Base-by-base conservation (phyloP, 2,329 filamentous ascomycete species). In the Periconia sp. region DNA sequence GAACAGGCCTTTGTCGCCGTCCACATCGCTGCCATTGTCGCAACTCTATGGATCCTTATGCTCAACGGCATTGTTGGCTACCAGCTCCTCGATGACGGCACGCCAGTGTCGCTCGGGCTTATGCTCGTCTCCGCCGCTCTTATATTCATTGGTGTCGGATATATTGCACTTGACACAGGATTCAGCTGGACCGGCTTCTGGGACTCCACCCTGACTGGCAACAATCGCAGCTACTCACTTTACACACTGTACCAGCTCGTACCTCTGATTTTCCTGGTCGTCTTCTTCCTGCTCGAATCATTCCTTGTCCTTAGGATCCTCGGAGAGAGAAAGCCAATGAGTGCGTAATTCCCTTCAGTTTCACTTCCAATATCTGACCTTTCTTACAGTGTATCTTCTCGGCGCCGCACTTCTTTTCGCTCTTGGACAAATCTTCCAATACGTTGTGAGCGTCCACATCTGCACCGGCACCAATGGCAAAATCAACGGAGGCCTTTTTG, bases 401-500 rank as follows among this genome's bases (percentile, higher is more conserved):
- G 79, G 75, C 1, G 91, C 92, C 0, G 85, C 80, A 2, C 58
- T 97, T 2, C 78, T 96, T 12, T 99, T 99, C 67, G 91, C 89
- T 18, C 81, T 95, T 44, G 92, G 91, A 13, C 94, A 99, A 67
- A 82, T 99, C 53, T 99, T 99, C 81, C 89, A 96, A 74, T 99
- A 96, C 69, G 88, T 92, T 43, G 81, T 96, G 71, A 97, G 92
- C 77, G 82, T 86, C 11, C 87, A 96, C 68, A 90, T 99, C 48
- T 99, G 94, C 77, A 79, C 85, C 16, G 89, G 89, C 31, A 89
- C 91, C 0, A 66, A 78, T 29, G 90, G 91, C 54, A 91, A 88
- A 69, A 95, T 99, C 64, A 92, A 99, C 65, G 94, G 94, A 36
- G 84, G 92, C 5, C 73, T 99, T 1, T 99, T 99, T 70, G 83